phyloP scores from a whole-genome alignment of 768 basidiomycete species.

The Suillus variegatus region DNA sequence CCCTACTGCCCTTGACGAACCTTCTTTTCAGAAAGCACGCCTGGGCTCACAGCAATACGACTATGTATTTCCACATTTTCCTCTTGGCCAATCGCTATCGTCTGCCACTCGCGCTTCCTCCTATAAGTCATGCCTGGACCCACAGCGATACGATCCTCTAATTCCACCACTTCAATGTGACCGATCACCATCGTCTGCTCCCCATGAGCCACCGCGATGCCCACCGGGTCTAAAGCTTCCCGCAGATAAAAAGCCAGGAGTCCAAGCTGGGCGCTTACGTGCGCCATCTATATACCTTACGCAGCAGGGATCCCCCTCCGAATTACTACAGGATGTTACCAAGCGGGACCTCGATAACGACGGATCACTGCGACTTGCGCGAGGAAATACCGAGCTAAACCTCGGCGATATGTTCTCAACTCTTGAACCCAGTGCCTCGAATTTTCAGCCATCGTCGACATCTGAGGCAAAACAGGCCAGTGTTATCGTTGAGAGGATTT shows the following conservation, averaged over 20 bases:
- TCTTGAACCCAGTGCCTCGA: background rate
- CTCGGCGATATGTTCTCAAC: background rate
- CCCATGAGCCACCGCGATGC: too few relatives aligned
- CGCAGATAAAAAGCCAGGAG: background rate
- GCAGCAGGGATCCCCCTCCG: background rate
- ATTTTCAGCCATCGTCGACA: background rate
- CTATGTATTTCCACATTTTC: background rate
- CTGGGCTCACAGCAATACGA: background rate
- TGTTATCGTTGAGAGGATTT: background rate
- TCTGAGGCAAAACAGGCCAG: background rate
- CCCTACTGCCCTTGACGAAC: background rate
- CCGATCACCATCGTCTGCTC: background rate
- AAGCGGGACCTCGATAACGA: background rate
- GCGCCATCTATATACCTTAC: background rate
- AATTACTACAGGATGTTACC: background rate
- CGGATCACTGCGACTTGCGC: background rate
- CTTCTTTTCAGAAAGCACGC: background rate
- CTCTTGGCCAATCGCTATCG: background rate
- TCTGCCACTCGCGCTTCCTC: background rate
- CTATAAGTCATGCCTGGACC: background rate
- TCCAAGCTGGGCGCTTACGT: background rate
- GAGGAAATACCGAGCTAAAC: background rate
- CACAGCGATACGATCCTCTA: background rate
- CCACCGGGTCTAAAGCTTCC: background rate
- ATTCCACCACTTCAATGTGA: background rate